phyloP scores from a whole-genome alignment of 495 filamentous ascomycete species.

The Penicillium macrosclerotiorum region DNA sequence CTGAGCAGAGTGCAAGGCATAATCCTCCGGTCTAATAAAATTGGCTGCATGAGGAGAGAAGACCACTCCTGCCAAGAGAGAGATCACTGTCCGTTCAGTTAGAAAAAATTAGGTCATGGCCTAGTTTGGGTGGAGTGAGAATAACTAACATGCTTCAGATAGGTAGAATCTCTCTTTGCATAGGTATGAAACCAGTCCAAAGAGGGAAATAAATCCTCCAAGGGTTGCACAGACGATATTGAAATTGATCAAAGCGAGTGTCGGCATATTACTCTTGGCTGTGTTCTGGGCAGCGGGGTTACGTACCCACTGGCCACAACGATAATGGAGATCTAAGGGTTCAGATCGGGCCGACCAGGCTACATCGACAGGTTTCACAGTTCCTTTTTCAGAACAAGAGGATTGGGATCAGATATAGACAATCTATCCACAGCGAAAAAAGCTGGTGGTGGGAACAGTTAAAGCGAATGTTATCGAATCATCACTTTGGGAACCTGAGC shows the following conservation, averaged over 20 bases:
- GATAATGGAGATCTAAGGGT: not conserved
- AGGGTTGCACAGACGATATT: slow-evolving; percentile 82
- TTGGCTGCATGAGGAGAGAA: slow-evolving; percentile 79
- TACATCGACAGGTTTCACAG: too few relatives aligned
- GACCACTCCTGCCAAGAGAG: slow-evolving; percentile 71
- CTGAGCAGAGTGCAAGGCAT: slow-evolving; percentile 60
- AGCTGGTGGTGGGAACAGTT: slow-evolving; percentile 1
- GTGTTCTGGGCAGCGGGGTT: not conserved
- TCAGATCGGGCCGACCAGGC: not conserved
- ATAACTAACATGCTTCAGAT: slow-evolving; percentile 77
- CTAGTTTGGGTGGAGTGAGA: not conserved
- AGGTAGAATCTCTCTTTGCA: slow-evolving; percentile 89
- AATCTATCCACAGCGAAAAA: slow-evolving; percentile 4
- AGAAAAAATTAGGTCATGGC: not conserved
- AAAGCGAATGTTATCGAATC: slow-evolving; percentile 47
- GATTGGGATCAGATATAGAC: not conserved
- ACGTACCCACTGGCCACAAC: not conserved
- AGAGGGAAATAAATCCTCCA: slow-evolving; percentile 85
- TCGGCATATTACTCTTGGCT: slow-evolving; percentile 62
- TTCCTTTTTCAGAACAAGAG: too few relatives aligned
- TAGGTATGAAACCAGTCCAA: slow-evolving; percentile 84
- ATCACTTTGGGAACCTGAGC: slow-evolving; percentile 24
- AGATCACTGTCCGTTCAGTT: slow-evolving; percentile 61
- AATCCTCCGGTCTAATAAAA: slow-evolving; percentile 73
- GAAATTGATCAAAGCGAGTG: slow-evolving; percentile 75